A percentile compares a stretch with the other conserved stretches of the same genome.
Conservation (phyloP, 163 green algal species). For the Trebouxia gelatinosa region DNA sequence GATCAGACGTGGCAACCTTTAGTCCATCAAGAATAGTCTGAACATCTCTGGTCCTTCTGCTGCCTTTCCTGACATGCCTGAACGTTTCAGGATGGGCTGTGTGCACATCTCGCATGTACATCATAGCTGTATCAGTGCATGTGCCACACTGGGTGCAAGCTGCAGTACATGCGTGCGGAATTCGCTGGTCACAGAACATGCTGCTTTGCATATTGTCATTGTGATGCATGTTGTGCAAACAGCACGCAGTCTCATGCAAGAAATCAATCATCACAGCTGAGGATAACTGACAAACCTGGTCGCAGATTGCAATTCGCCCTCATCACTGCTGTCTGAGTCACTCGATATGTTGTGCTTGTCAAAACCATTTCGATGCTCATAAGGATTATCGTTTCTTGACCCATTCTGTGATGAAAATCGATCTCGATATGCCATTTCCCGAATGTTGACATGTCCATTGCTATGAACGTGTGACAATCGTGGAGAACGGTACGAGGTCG, state of each 20-base stretch:
- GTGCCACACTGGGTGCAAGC: not conserved
- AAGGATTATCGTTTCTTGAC: no score
- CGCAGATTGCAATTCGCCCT: not conserved
- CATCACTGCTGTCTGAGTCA: not conserved
- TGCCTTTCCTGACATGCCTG: not conserved
- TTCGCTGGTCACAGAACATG: not conserved
- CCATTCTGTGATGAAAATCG: not conserved
- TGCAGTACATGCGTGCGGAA: not conserved
- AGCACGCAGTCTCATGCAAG: not conserved
- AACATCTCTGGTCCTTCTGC: not conserved
- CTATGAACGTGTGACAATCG: not conserved
- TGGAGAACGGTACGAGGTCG: conserved; percentile 5
- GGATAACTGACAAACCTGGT: not conserved
- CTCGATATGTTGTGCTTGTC: not conserved
- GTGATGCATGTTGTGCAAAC: not conserved
- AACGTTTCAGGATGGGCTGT: not conserved
- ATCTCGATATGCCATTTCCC: not conserved
- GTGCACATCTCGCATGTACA: not conserved
- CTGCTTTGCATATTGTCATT: not conserved
- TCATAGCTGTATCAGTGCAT: not conserved
- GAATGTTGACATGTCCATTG: not conserved
- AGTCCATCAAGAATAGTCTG: not conserved
- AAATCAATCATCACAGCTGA: not conserved
- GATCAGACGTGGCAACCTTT: not conserved
- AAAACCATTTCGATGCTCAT: conserved; percentile 2